Evolutionary conservation across 768 basidiomycete genomes (phyloP), one percentile per base, ranked within the genome.

Genomic region (Coprinopsis cinerea): DNA sequence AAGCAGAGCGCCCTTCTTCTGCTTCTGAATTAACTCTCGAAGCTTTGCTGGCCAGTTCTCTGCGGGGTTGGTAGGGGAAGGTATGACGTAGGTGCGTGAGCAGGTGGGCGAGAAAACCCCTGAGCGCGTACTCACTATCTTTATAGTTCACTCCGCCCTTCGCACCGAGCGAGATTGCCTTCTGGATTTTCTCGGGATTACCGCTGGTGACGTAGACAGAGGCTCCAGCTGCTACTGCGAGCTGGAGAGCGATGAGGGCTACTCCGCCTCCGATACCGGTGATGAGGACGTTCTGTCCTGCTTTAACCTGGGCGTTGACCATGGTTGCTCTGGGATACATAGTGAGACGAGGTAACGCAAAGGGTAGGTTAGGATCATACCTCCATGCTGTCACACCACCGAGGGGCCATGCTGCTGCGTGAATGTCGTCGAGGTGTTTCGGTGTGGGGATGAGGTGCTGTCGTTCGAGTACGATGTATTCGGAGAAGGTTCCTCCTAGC

Each of bases 201-300:
- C 86, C 77, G 53, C 85, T 88, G 3, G 91, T 88, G 22, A 92
- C 88, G 62, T 83, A 92, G n/a, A 92, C 88, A 27, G 77, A 77
- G 1, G 87, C 85, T 23, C 90, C 86, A 47, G 74, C 75, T 0
- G 86, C 88, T 2, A 90, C 57, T 59, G 81, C 85, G 7, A 92
- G 64, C 62, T 93, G 89, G 53, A 92, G 65, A 0, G 85, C 82
- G 34, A 79, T 57, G 24, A 92, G 70, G 0, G 91, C 91, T 30
- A 93, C 91, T 11, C 91, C 90, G 17, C 90, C 90, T 22, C 89
- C 88, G 39, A 87, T 79, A 15, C 88, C 88, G 0, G 86, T 88
- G 51, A 93, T 83, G 41, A 92, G 77, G 35, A 93, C 73, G 48
- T 83, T 85, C 27, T 91, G 79, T 5, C 81, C 87, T 14, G 66